Conservation (phyloP, 225 moss, liverwort and hornwort genomes). For the Lunularia cruciata region DNA sequence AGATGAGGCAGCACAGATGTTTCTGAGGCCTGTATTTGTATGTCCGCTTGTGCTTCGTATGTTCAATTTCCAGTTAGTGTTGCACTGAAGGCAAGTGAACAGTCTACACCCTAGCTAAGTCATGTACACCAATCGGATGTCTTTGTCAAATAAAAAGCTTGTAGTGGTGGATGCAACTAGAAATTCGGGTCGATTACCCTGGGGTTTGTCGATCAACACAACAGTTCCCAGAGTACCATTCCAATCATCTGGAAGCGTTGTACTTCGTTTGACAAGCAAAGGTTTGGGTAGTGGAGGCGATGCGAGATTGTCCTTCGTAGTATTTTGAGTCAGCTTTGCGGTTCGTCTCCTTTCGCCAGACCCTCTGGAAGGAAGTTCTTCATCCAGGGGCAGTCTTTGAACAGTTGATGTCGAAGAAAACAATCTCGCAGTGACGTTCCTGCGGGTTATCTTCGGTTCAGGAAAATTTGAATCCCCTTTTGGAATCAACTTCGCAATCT, state of each 20-base stretch:
- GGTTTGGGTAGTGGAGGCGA: slow-evolving; percentile 19
- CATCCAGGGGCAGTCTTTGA: not conserved
- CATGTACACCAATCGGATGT: too few relatives aligned
- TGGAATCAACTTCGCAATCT: not conserved
- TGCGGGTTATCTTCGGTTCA: not conserved
- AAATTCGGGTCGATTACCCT: slow-evolving; percentile 1
- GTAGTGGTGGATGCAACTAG: too few relatives aligned
- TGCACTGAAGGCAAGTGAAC: too few relatives aligned
- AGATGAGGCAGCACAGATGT: too few relatives aligned
- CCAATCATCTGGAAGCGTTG: slow-evolving; percentile 70
- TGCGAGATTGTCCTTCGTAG: slow-evolving; percentile 5
- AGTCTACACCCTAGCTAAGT: too few relatives aligned
- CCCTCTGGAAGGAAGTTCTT: not conserved
- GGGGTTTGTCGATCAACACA: slow-evolving; percentile 90
- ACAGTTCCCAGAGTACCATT: slow-evolving; percentile 76
- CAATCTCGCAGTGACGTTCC: not conserved
- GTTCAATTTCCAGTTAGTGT: too few relatives aligned
- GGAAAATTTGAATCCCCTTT: too few relatives aligned
- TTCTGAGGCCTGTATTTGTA: too few relatives aligned
- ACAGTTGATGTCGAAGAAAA: not conserved
- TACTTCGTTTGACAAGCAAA: slow-evolving; percentile 41
- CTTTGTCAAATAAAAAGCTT: too few relatives aligned
- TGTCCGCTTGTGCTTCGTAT: too few relatives aligned
- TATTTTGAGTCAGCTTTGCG: not conserved
- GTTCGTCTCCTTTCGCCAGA: not conserved